Percentiles rank a stretch among this genome's conserved stretches.
Conservation (phyloP, 768 basidiomycete species). For the Pleurotus pulmonarius region DNA sequence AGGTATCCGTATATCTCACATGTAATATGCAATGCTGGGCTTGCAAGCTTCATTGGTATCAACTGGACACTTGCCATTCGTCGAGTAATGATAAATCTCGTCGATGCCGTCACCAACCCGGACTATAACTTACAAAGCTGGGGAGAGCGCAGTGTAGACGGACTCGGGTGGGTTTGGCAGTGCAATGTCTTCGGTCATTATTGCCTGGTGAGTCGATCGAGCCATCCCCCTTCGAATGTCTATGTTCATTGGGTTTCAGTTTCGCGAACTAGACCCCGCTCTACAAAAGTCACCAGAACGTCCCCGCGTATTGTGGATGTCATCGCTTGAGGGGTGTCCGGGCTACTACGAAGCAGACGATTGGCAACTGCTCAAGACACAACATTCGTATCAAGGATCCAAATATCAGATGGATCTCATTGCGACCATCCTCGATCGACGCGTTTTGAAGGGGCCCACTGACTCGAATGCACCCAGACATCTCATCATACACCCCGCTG, state of each 20-base stretch:
- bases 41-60: conserved; percentile 53
- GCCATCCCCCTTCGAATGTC: neutral
- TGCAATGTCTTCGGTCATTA: conserved; percentile 84
- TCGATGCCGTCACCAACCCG: conserved; percentile 49
- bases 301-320: conserved; percentile 74
- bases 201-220: conserved; percentile 51
- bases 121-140: conserved; percentile 50
- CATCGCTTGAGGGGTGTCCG: conserved; percentile 62
- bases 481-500: conserved; percentile 65
- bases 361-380: conserved; percentile 64
- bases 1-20: conserved; percentile 84
- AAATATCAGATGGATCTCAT: conserved; percentile 81
- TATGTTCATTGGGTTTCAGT: conserved; percentile 34
- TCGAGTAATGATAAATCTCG: conserved; percentile 38
- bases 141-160: conserved; percentile 62
- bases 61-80: conserved; percentile 37
- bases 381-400: conserved; percentile 61
- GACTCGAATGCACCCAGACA: conserved; percentile 41
- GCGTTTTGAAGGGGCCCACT: conserved; percentile 26
- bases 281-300: conserved; percentile 41
- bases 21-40: conserved; percentile 77
- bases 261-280: conserved; percentile 53
- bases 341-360: conserved; percentile 57
- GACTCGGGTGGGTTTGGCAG: conserved; percentile 81
- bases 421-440: conserved; percentile 47